Conservation (phyloP, 2,329 filamentous ascomycete species). For the Penicillium oxalicum region DNA sequence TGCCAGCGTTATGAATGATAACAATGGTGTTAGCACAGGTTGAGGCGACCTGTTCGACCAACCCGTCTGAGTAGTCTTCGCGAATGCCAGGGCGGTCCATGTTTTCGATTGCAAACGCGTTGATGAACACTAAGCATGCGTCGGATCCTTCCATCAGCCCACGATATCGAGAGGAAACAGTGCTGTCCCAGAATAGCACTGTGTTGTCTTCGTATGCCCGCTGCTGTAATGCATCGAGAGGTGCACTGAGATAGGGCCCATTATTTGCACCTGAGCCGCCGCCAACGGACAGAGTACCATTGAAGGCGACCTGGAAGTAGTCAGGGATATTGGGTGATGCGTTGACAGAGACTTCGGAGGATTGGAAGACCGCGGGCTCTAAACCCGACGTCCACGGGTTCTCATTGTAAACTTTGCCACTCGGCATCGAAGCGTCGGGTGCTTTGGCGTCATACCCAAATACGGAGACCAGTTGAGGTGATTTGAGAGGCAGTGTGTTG, state of each 20-base stretch:
- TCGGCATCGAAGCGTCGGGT: constrained; percentile 23
- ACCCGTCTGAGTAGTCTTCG: constrained; percentile 18
- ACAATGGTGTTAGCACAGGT: constrained; percentile 80
- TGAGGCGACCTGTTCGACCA: constrained; percentile 65
- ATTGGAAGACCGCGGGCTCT: constrained; percentile 6
- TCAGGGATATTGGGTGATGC: constrained; percentile 17
- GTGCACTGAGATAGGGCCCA: constrained; percentile 46
- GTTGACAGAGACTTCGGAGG: constrained; percentile 17
- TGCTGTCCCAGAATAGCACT: constrained; percentile 53
- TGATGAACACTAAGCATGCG: constrained; percentile 23
- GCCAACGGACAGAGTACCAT: constrained; percentile 45
- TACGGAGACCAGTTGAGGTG: constrained; percentile 39
- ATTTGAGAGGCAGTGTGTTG: constrained; percentile 43
- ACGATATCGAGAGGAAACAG: constrained; percentile 34
- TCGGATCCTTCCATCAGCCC: constrained; percentile 13
- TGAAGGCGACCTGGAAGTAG: constrained; percentile 31
- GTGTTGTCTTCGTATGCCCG: constrained; percentile 53
- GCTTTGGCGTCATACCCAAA: constrained; percentile 54
- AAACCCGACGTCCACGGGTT: constrained; percentile 11
- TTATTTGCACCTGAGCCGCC: constrained; percentile 48
- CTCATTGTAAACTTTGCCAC: constrained; percentile 12
- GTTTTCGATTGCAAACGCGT: constrained; percentile 15
- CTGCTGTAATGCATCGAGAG: constrained; percentile 51
- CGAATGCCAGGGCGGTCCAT: constrained; percentile 13
- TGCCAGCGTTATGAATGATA: constrained; percentile 78